A percentile compares a stretch with the other conserved stretches of the same genome.
phyloP scores from a whole-genome alignment of 139 green algal genomes.

The Choricystis sp. region DNA sequence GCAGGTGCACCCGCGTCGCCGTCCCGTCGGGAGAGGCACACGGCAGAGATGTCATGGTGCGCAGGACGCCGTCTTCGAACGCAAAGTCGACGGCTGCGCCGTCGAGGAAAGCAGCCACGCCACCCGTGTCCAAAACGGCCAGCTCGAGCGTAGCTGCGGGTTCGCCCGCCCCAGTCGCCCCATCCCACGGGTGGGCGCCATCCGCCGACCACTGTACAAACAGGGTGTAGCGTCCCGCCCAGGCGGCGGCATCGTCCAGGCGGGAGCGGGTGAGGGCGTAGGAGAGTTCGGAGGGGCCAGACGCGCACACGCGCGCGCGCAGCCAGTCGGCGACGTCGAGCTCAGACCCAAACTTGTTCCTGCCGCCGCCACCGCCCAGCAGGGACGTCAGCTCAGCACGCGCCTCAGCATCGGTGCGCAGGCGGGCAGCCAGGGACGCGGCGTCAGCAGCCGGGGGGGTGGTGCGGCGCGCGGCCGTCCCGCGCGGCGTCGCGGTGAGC shows the following conservation, averaged over 20 bases:
- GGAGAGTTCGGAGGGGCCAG: no score
- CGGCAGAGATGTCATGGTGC: background rate
- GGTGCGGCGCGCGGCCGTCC: no score
- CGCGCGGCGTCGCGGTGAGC: no score
- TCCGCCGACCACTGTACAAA: conserved; percentile 7
- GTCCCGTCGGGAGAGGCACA: background rate
- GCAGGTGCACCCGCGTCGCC: conserved; percentile 1
- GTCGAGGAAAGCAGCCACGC: background rate
- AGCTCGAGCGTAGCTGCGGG: conserved; percentile 3
- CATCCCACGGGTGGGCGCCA: conserved; percentile 5
- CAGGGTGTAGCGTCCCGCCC: conserved; percentile 4
- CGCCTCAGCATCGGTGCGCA: background rate
- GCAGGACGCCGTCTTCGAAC: background rate
- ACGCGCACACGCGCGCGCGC: background rate
- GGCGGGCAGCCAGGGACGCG: background rate
- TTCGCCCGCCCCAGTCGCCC: background rate
- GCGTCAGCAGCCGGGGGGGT: no score
- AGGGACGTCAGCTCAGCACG: background rate
- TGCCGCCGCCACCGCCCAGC: background rate
- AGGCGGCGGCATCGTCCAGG: background rate
- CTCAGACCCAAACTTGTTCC: background rate
- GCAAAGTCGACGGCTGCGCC: background rate
- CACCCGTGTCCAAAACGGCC: background rate
- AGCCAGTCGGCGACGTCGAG: background rate
- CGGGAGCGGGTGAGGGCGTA: background rate